Evolutionary conservation across 331 rosid species (phyloP), one percentile per base, ranked within the genome.

Genomic region (Dryas integrifolia): DNA sequence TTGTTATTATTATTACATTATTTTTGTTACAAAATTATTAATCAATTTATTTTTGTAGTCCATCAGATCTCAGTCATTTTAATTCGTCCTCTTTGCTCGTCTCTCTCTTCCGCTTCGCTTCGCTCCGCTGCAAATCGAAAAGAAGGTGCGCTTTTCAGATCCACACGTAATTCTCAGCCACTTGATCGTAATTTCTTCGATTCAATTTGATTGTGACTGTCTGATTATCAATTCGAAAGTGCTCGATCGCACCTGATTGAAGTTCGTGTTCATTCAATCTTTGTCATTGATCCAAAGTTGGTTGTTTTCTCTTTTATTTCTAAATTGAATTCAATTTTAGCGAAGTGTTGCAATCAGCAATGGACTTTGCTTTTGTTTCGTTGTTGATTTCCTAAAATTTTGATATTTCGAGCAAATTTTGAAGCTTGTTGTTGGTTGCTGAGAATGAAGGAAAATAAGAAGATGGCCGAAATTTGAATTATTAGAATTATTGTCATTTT

Each of bases 31-130:
- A 0, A 7, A 26, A 40, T 74, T 4, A 53, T 24, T 47, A 64
- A 60, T 69, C 57, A n/a, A 6, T 65, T 72, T 72, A 39, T 35
- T 46, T 60, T 24, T 55, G 43, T 66, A 74, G 83, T 68, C 84
- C 82, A 67, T 80, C 70, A 83, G 90, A 85, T 90, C 88, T 83
- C 85, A 38, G 82, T 74, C n/a, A 9, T 47, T 18, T 3, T 62
- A 47, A 38, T 72, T 76, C 63, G 41, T 73, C 78, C 74, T 69
- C 75, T 51, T 62, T 77, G 73, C 66, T 53, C 66, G 49, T 77
- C 75, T 77, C 69, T 79, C 65, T 61, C 76, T 73, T 50, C 75
- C 57, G 38, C 66, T 43, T 39, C 40, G 60, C 72, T 69, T 10
- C 39, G 58, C 38, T 67, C 40, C 66, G 76, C 59, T 59, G 48